These are phyloP conservation scores for Plasmodium gonderi DNA, from an alignment of 169 alveolate genomes.

Conservation along the genomic window DNA sequence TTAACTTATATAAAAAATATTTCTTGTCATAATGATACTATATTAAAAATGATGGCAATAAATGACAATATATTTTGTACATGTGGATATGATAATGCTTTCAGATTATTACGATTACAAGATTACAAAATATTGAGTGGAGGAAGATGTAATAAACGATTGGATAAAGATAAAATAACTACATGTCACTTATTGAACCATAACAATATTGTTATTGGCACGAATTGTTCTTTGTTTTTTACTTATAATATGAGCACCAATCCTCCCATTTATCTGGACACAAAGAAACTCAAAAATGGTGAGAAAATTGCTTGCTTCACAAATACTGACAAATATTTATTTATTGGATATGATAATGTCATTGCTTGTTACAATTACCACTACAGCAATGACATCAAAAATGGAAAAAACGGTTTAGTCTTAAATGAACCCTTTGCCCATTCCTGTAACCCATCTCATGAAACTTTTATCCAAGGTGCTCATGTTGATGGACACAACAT, in stretches of 20 bases:
- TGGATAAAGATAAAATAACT: constrained; percentile 82
- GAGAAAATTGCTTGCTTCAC: constrained; percentile 46
- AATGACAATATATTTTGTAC: constrained; percentile 75
- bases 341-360: constrained; percentile 51
- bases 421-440: not conserved
- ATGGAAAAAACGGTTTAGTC: not conserved
- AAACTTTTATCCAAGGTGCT: no score
- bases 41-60: constrained; percentile 68
- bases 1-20: constrained; percentile 75
- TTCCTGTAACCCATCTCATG: no score
- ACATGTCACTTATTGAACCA: constrained; percentile 55
- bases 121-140: constrained; percentile 80
- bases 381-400: constrained; percentile 18
- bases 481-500: no score
- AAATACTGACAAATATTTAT: constrained; percentile 67
- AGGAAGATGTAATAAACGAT: constrained; percentile 81
- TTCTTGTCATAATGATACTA: constrained; percentile 79
- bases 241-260: constrained; percentile 48
- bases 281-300: constrained; percentile 49
- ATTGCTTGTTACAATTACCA: constrained; percentile 72
- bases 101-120: constrained; percentile 72
- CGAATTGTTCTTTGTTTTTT: constrained; percentile 27
- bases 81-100: constrained; percentile 84
- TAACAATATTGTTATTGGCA: constrained; percentile 55
- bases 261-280: constrained; percentile 60